Evolutionary conservation across 1,284 basidiomycete genomes (phyloP).

Genomic region (Cutaneotrichosporon sp.): DNA sequence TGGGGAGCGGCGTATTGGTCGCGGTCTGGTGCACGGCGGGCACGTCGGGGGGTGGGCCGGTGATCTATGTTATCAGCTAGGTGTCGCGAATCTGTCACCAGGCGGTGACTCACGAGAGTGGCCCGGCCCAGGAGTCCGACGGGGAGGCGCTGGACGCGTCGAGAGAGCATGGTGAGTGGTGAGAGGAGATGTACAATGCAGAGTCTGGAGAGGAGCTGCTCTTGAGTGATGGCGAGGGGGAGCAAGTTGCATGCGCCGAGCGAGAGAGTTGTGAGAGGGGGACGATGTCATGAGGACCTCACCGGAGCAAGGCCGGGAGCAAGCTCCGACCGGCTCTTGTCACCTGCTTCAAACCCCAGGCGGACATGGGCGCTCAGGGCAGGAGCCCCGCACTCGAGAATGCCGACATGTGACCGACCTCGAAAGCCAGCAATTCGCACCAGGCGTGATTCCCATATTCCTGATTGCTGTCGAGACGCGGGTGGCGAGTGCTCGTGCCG

Average conservation of each 20-base stretch:
- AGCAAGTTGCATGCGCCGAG: neutral
- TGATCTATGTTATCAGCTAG: slow-evolving; percentile 35
- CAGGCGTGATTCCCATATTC: no score
- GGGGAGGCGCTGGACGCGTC: slow-evolving; percentile 17
- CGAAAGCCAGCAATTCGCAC: no score
- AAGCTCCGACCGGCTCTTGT: slow-evolving; percentile 13
- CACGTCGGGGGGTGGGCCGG: slow-evolving; percentile 45
- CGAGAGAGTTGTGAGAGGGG: no score
- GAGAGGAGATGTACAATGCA: neutral
- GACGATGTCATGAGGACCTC: neutral
- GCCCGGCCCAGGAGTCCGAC: slow-evolving; percentile 7
- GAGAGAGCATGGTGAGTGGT: slow-evolving; percentile 22
- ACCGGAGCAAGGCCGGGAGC: slow-evolving; percentile 7
- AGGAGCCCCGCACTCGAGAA: neutral
- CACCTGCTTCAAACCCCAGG: neutral
- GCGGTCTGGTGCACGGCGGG: slow-evolving; percentile 28
- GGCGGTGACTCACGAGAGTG: slow-evolving; percentile 6
- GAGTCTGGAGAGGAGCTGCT: neutral
- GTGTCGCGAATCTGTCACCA: neutral
- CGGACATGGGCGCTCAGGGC: neutral
- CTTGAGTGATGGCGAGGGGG: neutral
- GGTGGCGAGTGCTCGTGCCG: no score
- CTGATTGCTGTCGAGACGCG: no score
- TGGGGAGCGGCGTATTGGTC: slow-evolving; percentile 34
- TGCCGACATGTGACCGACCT: slow-evolving; percentile 1